A percentile compares a stretch with the other conserved stretches of the same genome.
Conservation (phyloP, 371 early-diverging fungal genomes). For the Mucor indicus region DNA sequence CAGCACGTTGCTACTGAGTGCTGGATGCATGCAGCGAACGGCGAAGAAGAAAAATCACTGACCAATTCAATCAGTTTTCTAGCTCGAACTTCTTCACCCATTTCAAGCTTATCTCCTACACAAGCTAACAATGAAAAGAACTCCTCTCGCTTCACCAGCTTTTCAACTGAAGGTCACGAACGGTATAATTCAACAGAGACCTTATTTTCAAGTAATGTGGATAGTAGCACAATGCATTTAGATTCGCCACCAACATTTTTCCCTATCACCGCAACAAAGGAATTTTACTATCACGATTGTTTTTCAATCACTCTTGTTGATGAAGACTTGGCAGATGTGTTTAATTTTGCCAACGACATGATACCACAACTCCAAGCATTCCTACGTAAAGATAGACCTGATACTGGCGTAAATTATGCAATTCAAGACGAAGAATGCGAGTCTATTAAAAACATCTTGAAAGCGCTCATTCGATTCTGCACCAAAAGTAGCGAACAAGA, state of each 20-base stretch:
- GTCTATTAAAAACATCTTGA: conserved; percentile 9
- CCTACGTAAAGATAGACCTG: not conserved
- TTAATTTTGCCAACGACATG: conserved; percentile 37
- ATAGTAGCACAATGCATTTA: not conserved
- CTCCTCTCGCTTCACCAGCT: not conserved
- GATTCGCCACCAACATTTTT: not conserved
- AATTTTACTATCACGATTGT: conserved; percentile 42
- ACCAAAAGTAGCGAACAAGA: conserved; percentile 44
- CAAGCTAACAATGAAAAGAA: not conserved
- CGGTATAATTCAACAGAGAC: not conserved
- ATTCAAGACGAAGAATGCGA: not conserved
- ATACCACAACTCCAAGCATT: conserved; percentile 29
- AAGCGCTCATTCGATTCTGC: conserved; percentile 46
- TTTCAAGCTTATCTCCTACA: not conserved
- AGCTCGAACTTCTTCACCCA: not conserved
- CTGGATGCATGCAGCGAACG: conserved; percentile 47
- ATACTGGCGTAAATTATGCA: not conserved
- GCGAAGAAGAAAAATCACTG: conserved; percentile 6
- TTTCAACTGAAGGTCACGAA: not conserved
- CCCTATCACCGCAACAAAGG: conserved; percentile 27
- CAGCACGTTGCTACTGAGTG: conserved; percentile 45
- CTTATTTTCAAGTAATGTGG: too few relatives aligned
- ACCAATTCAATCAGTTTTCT: not conserved
- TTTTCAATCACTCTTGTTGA: conserved; percentile 38
- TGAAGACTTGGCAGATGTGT: conserved; percentile 21